Base-by-base conservation (phyloP, 495 filamentous ascomycete genomes). In the Tuber melanosporum region DNA sequence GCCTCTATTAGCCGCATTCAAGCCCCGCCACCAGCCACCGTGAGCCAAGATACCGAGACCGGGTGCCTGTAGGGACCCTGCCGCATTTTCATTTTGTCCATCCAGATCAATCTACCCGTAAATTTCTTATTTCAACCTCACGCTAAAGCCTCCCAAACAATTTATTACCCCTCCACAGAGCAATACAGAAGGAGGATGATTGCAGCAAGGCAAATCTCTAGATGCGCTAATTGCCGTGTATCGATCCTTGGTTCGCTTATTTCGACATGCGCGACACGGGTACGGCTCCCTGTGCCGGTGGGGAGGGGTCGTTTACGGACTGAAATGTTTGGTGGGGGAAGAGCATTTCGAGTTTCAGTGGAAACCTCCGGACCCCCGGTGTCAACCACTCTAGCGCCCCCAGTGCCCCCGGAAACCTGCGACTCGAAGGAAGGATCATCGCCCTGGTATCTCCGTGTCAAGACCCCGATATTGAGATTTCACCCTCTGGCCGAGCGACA, bases 401-500 rank as follows among this genome's bases (percentile, higher is more conserved):
- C 57, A 43, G 39, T 66, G 8, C 66, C 36, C 43, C 36, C 57
- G 4, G 43, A 74, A 46, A 39, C 66, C 1, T 22, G 8, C 8
- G 36, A 39, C 19, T 32, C 75, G 7, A 71, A 71, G 42, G 57
- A 41, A 46, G 43, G 70, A 26, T 0, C 80, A 72, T 62, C 88
- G n/a, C 94, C 95, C 9, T 99, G 95, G 95, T 98, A 97, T 85
- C 88, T 98, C 66, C 91, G 94, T 83, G 90, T 92, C 78, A 88
- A 93, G 78, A 76, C 84, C 9, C 82, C 83, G 42, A 80, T 83
- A 44, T 83, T 86, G 22, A 75, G 82, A 69, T 79, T 73, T 47
- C 83, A 86, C 32, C 86, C 86, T 1, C 80, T 92, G 57, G 86
- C 87, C 74, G 87, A 90, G 43, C 89, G 87, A 47, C 88, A 92